Conservation (phyloP, 2,329 filamentous ascomycete species). For the Onygenales sp. region DNA sequence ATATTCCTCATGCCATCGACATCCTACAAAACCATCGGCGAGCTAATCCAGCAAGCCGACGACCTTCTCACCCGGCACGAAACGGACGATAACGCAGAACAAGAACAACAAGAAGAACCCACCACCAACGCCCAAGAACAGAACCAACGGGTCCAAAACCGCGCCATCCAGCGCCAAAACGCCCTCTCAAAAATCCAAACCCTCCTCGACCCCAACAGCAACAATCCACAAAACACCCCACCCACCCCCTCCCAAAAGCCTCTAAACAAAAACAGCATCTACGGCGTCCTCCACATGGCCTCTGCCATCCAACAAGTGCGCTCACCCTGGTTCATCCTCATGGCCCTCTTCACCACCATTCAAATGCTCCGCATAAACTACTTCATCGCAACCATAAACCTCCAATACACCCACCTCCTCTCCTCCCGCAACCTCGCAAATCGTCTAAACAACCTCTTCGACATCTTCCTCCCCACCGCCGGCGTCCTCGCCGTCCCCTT, state of each 20-base stretch:
- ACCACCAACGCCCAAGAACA: constrained; percentile 20
- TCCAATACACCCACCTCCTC: constrained; percentile 73
- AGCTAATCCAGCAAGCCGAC: constrained; percentile 67
- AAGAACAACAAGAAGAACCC: constrained; percentile 41
- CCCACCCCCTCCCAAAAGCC: constrained; percentile 20
- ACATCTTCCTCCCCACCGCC: constrained; percentile 68
- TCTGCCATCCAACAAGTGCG: constrained; percentile 63
- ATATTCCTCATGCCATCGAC: constrained; percentile 62
- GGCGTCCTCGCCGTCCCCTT: constrained; percentile 76
- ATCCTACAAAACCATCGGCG: constrained; percentile 77
- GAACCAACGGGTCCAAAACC: constrained; percentile 42
- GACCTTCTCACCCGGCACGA: constrained; percentile 35
- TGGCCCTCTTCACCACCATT: constrained; percentile 65
- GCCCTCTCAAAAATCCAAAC: constrained; percentile 63
- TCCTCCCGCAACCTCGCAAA: constrained; percentile 51
- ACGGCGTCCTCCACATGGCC: constrained; percentile 72
- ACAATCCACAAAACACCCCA: neutral
- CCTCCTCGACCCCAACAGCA: constrained; percentile 11
- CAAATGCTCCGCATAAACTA: constrained; percentile 77
- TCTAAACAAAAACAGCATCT: constrained; percentile 60
- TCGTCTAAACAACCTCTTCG: constrained; percentile 73
- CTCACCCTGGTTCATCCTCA: constrained; percentile 75
- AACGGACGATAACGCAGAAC: constrained; percentile 42
- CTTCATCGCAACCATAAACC: constrained; percentile 72
- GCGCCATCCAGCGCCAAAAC: constrained; percentile 50